A percentile compares a stretch with the other conserved stretches of the same genome.
Evolutionary conservation across 208 protist genomes (phyloP).

Genomic region (Leishmania braziliensis): DNA sequence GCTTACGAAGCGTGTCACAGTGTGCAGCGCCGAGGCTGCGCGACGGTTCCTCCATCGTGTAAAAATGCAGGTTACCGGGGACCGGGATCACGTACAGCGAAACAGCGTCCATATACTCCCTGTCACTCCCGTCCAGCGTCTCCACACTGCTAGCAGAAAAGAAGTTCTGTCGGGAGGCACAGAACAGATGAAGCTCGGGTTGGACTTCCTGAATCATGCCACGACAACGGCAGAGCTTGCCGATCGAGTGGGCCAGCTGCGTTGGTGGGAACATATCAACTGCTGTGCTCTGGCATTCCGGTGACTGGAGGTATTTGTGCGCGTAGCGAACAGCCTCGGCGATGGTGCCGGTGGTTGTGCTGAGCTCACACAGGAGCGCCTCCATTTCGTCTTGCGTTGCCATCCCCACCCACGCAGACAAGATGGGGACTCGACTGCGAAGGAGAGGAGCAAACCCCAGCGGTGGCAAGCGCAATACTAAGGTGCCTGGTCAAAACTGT

Average conservation of each 20-base stretch:
- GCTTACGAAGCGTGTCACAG: conserved; percentile 10
- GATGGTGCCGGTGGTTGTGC: conserved; percentile 29
- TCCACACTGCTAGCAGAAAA: conserved; percentile 16
- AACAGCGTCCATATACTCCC: conserved; percentile 56
- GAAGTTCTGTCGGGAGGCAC: conserved; percentile 41
- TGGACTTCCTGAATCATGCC: conserved; percentile 88
- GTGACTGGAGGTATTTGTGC: conserved; percentile 21
- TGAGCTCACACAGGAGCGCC: conserved; percentile 42
- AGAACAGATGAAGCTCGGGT: conserved; percentile 56
- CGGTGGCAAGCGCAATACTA: too few species aligned
- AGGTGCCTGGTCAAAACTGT: background rate
- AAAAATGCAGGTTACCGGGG: conserved; percentile 76
- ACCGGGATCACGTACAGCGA: conserved; percentile 82
- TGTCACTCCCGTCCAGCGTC: conserved; percentile 9
- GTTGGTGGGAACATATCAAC: conserved; percentile 53
- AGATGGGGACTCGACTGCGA: background rate
- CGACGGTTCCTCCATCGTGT: conserved; percentile 24
- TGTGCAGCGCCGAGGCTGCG: conserved; percentile 10
- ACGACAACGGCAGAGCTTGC: conserved; percentile 58
- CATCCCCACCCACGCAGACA: conserved; percentile 10
- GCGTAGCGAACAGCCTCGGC: conserved; percentile 33
- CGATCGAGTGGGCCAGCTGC: conserved; percentile 14
- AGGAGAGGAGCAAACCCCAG: background rate
- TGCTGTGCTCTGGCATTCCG: background rate
- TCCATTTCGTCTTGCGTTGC: conserved; percentile 29